A percentile compares a stretch with the other conserved stretches of the same genome.
phyloP scores from a whole-genome alignment of 73 alveolate genomes.

The Paramecium pentaurelia region DNA sequence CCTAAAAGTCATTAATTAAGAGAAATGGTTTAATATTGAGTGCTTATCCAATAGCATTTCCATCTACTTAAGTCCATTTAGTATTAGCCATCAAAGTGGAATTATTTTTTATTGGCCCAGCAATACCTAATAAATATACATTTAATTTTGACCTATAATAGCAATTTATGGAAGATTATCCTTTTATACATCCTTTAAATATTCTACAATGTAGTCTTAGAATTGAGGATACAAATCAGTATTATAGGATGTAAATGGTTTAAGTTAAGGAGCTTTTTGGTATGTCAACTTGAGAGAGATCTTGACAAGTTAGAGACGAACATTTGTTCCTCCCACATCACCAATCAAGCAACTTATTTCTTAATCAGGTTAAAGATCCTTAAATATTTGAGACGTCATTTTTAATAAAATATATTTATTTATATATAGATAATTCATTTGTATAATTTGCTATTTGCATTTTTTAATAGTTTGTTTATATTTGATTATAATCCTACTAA shows the following conservation, averaged over 20 bases:
- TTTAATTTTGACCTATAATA: not conserved
- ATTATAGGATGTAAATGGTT: not conserved
- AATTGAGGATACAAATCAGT: not conserved
- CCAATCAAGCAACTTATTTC: slow-evolving; percentile 19
- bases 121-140: slow-evolving; percentile 43
- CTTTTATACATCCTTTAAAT: slow-evolving; percentile 24
- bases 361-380: not conserved
- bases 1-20: slow-evolving; percentile 53
- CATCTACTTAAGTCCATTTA: slow-evolving; percentile 54
- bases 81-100: slow-evolving; percentile 52
- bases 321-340: slow-evolving; percentile 59
- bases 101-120: slow-evolving; percentile 41
- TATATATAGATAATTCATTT: slow-evolving; percentile 1
- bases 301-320: not conserved
- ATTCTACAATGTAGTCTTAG: slow-evolving; percentile 25
- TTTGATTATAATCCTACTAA: not conserved
- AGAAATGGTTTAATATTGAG: slow-evolving; percentile 10
- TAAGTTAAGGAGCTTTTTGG: not conserved
- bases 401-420: not conserved
- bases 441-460: not conserved
- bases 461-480: not conserved
- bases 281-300: not conserved
- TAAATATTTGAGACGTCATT: slow-evolving; percentile 19
- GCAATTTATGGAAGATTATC: slow-evolving; percentile 13
- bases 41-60: slow-evolving; percentile 29